Conservation (phyloP, 108 stramenopile species). For the Schizochytrium sp. region DNA sequence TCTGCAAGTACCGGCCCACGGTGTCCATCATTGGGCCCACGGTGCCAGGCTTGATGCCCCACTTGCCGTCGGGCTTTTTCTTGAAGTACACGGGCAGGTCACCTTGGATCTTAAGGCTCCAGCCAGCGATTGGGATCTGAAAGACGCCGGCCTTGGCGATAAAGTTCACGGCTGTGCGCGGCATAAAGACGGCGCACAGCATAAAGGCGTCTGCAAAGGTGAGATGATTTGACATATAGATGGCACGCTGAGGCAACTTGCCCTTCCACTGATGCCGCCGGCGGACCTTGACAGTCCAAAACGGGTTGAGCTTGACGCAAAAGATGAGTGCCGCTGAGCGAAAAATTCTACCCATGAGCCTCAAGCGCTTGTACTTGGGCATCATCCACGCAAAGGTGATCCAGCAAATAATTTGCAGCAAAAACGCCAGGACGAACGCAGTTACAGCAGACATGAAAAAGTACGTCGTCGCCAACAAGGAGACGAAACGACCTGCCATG, state of each 20-base stretch:
- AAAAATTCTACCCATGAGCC: not conserved
- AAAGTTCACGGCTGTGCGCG: not conserved
- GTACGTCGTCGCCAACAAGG: not conserved
- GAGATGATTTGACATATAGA: not conserved
- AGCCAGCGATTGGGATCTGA: not conserved
- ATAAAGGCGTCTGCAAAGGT: not conserved
- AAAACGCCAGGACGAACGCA: not conserved
- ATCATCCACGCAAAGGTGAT: not conserved
- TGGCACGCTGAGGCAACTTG: not conserved
- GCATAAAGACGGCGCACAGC: not conserved
- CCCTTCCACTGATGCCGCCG: not conserved
- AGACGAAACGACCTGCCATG: not conserved
- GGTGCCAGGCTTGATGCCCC: not conserved
- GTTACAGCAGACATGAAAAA: not conserved
- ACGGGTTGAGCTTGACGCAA: slow-evolving; percentile 7
- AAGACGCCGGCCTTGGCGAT: not conserved
- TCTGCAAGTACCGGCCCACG: not conserved
- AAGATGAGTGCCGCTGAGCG: not conserved
- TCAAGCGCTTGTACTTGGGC: not conserved
- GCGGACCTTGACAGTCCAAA: not conserved
- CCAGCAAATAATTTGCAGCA: not conserved
- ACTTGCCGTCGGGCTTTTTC: not conserved
- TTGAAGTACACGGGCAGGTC: not conserved
- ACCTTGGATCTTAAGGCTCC: not conserved
- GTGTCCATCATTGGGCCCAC: not conserved